phyloP scores from a whole-genome alignment of 1,284 basidiomycete genomes.

The Apiotrichum akiyoshidainum region DNA sequence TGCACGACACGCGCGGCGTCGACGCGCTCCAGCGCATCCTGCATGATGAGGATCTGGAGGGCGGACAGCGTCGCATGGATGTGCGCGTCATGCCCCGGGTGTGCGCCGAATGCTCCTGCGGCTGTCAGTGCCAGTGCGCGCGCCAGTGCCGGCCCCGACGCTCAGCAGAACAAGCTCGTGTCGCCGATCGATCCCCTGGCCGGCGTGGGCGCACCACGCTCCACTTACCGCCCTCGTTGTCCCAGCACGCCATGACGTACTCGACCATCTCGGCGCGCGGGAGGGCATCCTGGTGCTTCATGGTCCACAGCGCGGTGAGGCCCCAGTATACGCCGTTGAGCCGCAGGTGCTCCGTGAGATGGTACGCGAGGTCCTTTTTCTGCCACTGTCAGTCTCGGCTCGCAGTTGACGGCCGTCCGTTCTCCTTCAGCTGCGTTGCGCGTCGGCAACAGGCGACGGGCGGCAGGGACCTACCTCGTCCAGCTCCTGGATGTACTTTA shows the following conservation, averaged over 20 bases:
- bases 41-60: slow-evolving; percentile 84
- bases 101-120: slow-evolving; percentile 85
- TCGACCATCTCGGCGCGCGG: slow-evolving; percentile 77
- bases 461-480: slow-evolving; percentile 56
- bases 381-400: slow-evolving; percentile 40
- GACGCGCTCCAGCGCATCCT: slow-evolving; percentile 71
- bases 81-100: slow-evolving; percentile 90
- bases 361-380: slow-evolving; percentile 85
- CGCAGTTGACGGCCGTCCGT: background rate
- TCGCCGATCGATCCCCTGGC: no score
- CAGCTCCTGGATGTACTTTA: slow-evolving; percentile 69
- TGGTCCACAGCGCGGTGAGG: slow-evolving; percentile 75
- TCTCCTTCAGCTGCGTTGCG: background rate
- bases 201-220: no score
- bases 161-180: no score
- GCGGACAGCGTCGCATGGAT: slow-evolving; percentile 82
- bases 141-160: no score
- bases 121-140: background rate
- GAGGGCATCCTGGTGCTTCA: slow-evolving; percentile 73
- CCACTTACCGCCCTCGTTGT: slow-evolving; percentile 71
- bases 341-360: slow-evolving; percentile 88
- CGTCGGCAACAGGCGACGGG: slow-evolving; percentile 12
- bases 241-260: slow-evolving; percentile 93
- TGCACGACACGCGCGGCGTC: slow-evolving; percentile 65
- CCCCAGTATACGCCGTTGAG: slow-evolving; percentile 98